phyloP scores from a whole-genome alignment of 2,329 filamentous ascomycete species.

The Trichoderma arundinaceum region DNA sequence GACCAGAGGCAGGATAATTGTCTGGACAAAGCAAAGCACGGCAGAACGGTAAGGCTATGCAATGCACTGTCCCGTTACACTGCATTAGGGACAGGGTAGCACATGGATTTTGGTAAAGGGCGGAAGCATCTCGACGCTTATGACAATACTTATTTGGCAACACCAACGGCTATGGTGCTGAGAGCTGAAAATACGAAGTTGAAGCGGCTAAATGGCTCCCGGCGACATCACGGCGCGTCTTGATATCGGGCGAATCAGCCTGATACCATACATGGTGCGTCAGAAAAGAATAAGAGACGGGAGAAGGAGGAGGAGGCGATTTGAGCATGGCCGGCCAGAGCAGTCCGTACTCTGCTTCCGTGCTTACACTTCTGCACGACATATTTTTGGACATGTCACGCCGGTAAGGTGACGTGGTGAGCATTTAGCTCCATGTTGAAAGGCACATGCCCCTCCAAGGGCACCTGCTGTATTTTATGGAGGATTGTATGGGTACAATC shows the following conservation, averaged over 20 bases:
- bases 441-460: slow-evolving; percentile 7
- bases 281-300: background rate
- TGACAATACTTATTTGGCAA: background rate
- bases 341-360: background rate
- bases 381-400: background rate
- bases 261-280: slow-evolving; percentile 9
- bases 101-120: background rate
- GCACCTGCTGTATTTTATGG: background rate
- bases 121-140: slow-evolving; percentile 3
- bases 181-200: background rate
- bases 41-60: background rate
- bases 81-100: slow-evolving; percentile 2
- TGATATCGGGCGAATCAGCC: slow-evolving; percentile 5
- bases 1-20: background rate
- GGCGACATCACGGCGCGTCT: slow-evolving; percentile 18
- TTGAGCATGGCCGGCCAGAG: background rate
- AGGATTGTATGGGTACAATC: background rate
- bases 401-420: background rate
- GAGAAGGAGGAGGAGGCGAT: background rate
- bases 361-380: background rate
- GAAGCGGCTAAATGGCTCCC: slow-evolving; percentile 21
- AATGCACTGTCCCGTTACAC: slow-evolving; percentile 20
- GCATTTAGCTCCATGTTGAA: background rate
- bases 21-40: background rate
- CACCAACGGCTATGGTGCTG: background rate